These are phyloP conservation scores for Moelleriella libera DNA, from an alignment of 2,329 filamentous ascomycete genomes.

Conservation along the genomic window DNA sequence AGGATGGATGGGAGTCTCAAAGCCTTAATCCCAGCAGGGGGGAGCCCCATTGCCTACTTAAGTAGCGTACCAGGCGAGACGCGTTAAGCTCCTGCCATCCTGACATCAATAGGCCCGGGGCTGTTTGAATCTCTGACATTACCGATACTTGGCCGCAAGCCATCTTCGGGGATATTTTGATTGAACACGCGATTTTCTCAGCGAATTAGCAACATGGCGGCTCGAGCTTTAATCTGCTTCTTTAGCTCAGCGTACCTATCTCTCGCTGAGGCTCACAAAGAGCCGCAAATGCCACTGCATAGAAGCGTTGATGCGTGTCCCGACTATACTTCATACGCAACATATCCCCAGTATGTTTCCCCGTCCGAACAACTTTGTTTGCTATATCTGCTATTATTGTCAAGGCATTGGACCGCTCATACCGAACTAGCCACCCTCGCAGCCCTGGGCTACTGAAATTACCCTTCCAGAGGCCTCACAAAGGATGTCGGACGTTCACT, in stretches of 20 bases:
- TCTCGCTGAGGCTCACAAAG: background rate
- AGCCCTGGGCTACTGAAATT: constrained; percentile 68
- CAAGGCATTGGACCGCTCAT: background rate
- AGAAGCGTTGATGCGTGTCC: constrained; percentile 20
- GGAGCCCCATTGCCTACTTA: no score
- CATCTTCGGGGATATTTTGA: no score
- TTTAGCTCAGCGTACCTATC: background rate
- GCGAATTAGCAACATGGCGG: background rate
- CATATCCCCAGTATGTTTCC: constrained; percentile 21
- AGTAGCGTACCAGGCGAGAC: no score
- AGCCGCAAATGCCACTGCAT: constrained; percentile 5
- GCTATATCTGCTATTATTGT: background rate
- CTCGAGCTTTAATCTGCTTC: background rate
- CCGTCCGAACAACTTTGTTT: background rate
- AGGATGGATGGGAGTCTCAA: no score
- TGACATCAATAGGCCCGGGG: no score
- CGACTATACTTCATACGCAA: constrained; percentile 23
- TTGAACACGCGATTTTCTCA: no score
- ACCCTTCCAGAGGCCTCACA: constrained; percentile 73
- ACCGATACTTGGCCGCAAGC: no score
- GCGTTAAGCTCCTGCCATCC: no score
- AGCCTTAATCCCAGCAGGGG: no score
- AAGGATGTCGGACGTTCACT: constrained; percentile 75
- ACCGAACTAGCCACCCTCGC: constrained; percentile 48
- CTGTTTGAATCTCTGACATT: no score